These are phyloP conservation scores for Ceratocystis diversiconidia DNA, from an alignment of 2,329 filamentous ascomycete species.

Conservation along the genomic window DNA sequence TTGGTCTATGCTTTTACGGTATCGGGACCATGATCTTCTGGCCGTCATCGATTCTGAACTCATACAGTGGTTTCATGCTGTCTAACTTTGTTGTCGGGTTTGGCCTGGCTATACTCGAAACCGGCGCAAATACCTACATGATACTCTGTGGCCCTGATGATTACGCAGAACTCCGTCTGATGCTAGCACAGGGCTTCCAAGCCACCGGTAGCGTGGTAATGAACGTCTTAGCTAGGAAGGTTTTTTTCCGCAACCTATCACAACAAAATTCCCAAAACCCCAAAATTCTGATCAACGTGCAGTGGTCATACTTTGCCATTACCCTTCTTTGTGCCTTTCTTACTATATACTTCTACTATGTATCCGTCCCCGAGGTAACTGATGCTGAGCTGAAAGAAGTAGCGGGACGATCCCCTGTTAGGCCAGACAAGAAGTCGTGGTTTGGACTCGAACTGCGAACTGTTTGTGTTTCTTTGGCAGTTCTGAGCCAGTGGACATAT, in stretches of 20 bases:
- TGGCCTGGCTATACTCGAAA: conserved; percentile 63
- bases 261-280: conserved; percentile 37
- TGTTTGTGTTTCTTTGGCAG: conserved; percentile 51
- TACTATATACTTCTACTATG: conserved; percentile 54
- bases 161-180: conserved; percentile 60
- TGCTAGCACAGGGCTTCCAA: conserved; percentile 63
- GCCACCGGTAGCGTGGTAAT: conserved; percentile 61
- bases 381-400: conserved; percentile 40
- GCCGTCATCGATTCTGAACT: conserved; percentile 61
- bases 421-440: conserved; percentile 35
- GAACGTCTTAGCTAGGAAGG: conserved; percentile 55
- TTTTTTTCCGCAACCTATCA: conserved; percentile 45
- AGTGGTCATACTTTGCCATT: conserved; percentile 76
- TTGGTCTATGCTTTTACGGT: conserved; percentile 60
- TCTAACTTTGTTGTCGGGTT: conserved; percentile 62
- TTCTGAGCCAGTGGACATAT: conserved; percentile 66
- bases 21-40: conserved; percentile 73
- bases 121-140: conserved; percentile 63
- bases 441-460: conserved; percentile 41
- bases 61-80: conserved; percentile 65
- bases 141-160: conserved; percentile 57
- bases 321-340: conserved; percentile 59
- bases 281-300: conserved; percentile 53
- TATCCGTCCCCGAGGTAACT: conserved; percentile 48
- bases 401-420: conserved; percentile 34